Conservation (phyloP, 345 rosid species). For the Nasturtium officinale region DNA sequence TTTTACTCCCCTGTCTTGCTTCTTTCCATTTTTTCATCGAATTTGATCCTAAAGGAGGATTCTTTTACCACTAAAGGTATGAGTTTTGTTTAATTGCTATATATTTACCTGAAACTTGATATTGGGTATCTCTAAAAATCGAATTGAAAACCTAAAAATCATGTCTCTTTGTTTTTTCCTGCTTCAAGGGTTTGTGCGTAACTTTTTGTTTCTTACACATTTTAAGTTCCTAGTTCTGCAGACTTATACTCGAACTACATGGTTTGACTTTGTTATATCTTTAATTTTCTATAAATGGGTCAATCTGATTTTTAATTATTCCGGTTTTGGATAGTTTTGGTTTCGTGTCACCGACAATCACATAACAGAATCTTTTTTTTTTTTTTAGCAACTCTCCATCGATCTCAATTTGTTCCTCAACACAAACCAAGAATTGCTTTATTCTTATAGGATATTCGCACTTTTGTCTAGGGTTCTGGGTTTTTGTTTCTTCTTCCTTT, state of each 20-base stretch:
- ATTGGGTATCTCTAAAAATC: background rate
- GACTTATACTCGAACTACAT: constrained; percentile 8
- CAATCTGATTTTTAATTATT: background rate
- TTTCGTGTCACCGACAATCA: background rate
- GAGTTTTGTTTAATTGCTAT: background rate
- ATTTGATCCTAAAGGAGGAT: constrained; percentile 39
- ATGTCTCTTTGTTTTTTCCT: background rate
- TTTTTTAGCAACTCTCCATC: constrained; percentile 14
- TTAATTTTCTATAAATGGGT: constrained; percentile 19
- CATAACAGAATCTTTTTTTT: constrained; percentile 11
- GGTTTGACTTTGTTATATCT: background rate
- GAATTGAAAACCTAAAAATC: background rate
- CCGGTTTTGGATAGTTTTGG: constrained; percentile 22
- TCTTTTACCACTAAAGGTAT: constrained; percentile 34
- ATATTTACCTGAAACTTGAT: background rate
- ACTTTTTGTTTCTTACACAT: background rate
- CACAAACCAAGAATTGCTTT: constrained; percentile 43
- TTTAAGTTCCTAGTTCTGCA: background rate
- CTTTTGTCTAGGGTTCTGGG: constrained; percentile 44
- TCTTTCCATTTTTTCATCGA: constrained; percentile 46
- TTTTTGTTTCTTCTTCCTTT: constrained; percentile 44
- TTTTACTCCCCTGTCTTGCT: constrained; percentile 21
- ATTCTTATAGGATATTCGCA: constrained; percentile 37
- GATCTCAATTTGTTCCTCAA: constrained; percentile 21
- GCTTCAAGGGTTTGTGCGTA: background rate